Base-by-base conservation (phyloP, 345 rosid species). In the Punica granatum region DNA sequence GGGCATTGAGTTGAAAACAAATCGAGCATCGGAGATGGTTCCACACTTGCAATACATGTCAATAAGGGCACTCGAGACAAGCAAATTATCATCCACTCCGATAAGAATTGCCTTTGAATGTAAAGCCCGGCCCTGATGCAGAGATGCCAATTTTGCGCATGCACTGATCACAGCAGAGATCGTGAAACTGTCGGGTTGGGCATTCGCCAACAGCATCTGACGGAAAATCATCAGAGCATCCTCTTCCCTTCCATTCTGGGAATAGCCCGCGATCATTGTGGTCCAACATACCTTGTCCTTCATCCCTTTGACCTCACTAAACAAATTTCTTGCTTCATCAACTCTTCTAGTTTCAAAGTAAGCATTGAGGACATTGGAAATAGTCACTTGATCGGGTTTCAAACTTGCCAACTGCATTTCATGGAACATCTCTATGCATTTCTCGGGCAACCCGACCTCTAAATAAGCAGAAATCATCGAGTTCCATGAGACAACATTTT, bases 1-100 rank as follows among this genome's bases (percentile, higher is more conserved):
- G 42, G 78, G 72, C 83, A 84, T 84, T 63, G 16, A 69, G 49
- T 68, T 63, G 54, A 86, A 86, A 53, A 79, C 66, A 67, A 58
- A 6, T 72, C 70, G 69, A 54, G 87, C 88, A 77, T 80, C 83
- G 10, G 23, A 25, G 6, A 76, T 74, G 70, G 74, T 75, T 76
- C 86, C 88, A n/a, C 86, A 84, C 73, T 84, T 84, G 69, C 86
- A 77, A 49, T 84, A 84, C 86, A 86, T 76, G 69, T 80, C 81
- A 62, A 82, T 73, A 58, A 82, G 78, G 48, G 88, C 76, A 71
- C 76, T 84, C 42, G 87, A 84, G n/a, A 84, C 85, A 51, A 82
- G 84, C 71, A 86, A 70, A 73, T 81, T 77, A 37, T 68, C 70
- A 60, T 73, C 73, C 49, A 77, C 76, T 56, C 87, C 87, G 63